These are phyloP conservation scores for Schrenkiella parvula DNA, from an alignment of 345 rosid species.

Conservation along the genomic window DNA sequence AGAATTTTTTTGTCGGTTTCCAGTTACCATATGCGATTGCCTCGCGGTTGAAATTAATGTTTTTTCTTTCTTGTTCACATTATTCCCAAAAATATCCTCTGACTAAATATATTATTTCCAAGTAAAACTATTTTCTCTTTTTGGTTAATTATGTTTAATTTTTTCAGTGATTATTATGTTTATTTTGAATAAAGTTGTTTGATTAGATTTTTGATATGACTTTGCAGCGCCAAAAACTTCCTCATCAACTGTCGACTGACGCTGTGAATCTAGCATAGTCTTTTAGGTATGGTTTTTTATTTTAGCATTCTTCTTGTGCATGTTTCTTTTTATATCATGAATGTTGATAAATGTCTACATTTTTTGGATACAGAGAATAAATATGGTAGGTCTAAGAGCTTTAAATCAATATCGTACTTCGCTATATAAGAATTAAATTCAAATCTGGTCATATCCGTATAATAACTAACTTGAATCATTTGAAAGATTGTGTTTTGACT, in stretches of 20 bases:
- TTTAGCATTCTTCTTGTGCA: background rate
- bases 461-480: background rate
- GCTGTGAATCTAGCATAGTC: background rate
- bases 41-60: constrained; percentile 33
- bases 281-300: background rate
- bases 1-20: constrained; percentile 20
- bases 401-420: constrained; percentile 9
- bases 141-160: background rate
- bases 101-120: constrained; percentile 18
- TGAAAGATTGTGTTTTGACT: background rate
- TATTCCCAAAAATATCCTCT: constrained; percentile 4
- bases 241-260: constrained; percentile 4
- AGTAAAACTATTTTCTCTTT: background rate
- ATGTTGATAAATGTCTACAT: background rate
- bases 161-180: background rate
- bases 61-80: background rate
- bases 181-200: constrained; percentile 8
- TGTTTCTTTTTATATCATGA: background rate
- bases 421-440: background rate
- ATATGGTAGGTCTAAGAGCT: constrained; percentile 16
- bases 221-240: constrained; percentile 18
- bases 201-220: constrained; percentile 23
- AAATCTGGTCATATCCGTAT: background rate
- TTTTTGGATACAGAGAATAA: background rate
- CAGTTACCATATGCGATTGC: constrained; percentile 24